Evolutionary conservation across 768 basidiomycete genomes (phyloP).

Genomic region (Filobasidium floriforme): DNA sequence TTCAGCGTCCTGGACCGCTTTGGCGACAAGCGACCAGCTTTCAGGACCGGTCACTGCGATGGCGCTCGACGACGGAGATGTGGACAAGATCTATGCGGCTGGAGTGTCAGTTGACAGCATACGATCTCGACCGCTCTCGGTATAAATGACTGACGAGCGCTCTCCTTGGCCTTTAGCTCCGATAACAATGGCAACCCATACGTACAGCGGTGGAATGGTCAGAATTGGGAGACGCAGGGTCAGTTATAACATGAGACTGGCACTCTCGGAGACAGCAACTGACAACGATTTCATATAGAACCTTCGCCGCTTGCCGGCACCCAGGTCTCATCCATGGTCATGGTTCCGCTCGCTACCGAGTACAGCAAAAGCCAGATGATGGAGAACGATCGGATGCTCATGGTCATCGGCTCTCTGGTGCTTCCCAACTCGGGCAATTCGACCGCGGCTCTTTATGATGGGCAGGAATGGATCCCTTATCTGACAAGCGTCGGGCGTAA

Average conservation of each 20-base stretch:
- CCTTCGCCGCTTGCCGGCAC: constrained; percentile 2
- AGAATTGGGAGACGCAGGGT: constrained; percentile 65
- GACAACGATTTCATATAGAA: not conserved
- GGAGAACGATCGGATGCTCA: constrained; percentile 75
- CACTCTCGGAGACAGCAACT: not conserved
- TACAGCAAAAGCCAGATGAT: constrained; percentile 63
- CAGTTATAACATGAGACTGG: constrained; percentile 24
- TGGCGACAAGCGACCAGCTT: constrained; percentile 49
- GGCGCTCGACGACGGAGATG: constrained; percentile 71
- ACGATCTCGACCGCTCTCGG: not conserved
- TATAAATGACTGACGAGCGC: not conserved
- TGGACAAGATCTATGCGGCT: constrained; percentile 78
- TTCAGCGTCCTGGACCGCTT: constrained; percentile 64
- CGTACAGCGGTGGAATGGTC: constrained; percentile 77
- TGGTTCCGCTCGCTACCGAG: constrained; percentile 80
- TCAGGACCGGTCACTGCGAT: constrained; percentile 88
- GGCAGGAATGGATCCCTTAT: constrained; percentile 71
- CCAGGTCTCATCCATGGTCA: constrained; percentile 55
- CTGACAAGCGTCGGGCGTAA: constrained; percentile 59
- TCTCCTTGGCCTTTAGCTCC: constrained; percentile 1
- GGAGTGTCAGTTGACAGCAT: constrained; percentile 57
- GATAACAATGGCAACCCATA: constrained; percentile 61
- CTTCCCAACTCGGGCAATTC: constrained; percentile 58
- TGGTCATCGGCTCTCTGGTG: constrained; percentile 77
- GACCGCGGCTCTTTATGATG: constrained; percentile 82